phyloP scores from a whole-genome alignment of 2,329 filamentous ascomycete genomes.

The Beauveria pseudobassiana region DNA sequence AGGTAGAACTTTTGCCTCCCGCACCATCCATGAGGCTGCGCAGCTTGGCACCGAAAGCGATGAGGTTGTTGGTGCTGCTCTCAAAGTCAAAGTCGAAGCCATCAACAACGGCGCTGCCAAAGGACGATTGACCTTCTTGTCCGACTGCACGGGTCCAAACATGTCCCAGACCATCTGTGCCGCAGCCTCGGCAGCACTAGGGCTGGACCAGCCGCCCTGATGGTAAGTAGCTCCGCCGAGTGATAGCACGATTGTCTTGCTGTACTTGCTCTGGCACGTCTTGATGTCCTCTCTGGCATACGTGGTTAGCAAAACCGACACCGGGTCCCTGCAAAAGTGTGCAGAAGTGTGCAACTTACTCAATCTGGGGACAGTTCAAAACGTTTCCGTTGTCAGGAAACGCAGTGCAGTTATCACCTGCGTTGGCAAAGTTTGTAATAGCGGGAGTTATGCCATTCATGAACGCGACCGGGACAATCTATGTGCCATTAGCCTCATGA shows the following conservation, averaged over 20 bases:
- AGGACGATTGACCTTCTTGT: conserved; percentile 47
- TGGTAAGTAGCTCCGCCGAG: conserved; percentile 64
- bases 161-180: conserved; percentile 62
- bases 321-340: neutral
- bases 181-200: conserved; percentile 41
- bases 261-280: conserved; percentile 51
- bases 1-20: conserved; percentile 51
- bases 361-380: conserved; percentile 56
- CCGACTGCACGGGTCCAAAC: conserved; percentile 51
- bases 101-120: conserved; percentile 57
- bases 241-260: conserved; percentile 66
- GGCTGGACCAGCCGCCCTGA: conserved; percentile 57
- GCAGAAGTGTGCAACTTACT: conserved; percentile 33
- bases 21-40: conserved; percentile 47
- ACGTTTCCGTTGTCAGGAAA: conserved; percentile 49
- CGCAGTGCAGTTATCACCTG: conserved; percentile 51
- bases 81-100: conserved; percentile 77
- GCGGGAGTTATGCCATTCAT: conserved; percentile 48
- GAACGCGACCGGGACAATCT: conserved; percentile 58
- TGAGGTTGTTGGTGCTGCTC: conserved; percentile 49
- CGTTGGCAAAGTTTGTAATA: conserved; percentile 57
- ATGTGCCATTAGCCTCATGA: neutral
- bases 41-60: conserved; percentile 51
- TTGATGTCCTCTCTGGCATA: conserved; percentile 38
- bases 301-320: neutral